Evolutionary conservation across 331 rosid genomes (phyloP), one percentile per base, ranked within the genome.

Genomic region (Spiraea crenata): DNA sequence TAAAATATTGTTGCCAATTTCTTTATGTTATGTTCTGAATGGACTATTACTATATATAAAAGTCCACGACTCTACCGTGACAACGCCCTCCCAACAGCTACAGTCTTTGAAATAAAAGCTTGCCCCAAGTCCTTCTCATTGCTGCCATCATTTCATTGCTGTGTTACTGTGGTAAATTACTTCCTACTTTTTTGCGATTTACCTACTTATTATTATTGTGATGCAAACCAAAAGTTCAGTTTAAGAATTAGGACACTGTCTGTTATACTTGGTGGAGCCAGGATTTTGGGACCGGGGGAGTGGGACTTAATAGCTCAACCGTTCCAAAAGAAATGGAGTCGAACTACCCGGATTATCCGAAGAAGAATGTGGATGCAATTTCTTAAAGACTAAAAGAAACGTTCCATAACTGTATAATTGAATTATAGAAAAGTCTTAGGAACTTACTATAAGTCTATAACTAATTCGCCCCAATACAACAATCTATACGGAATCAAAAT

Each of bases 21-120:
- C 8, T 42, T 6, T 12, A 66, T 35, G 37, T 66, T 66, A 66
- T 8, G n/a, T 37, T 66, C 9, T n/a, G 6, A 49, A 52, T n/a
- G 35, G 58, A 66, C 71, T 55, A 50, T 49, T 34, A 14, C 54
- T 39, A 15, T 35, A 16, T 14, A 39, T 39, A 9, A 66, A n/a
- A 48, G 47, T 66, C 15, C 4, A 15, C 44, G 41, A 16, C 8
- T 34, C 25, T 11, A 10, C 15, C 37, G 67, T 71, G 89, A 92
- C 76, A 92, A 80, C 76, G n/a, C 74, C 85, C 58, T 77, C 84
- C 76, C 79, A 86, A 80, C 89, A 76, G 79, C 89, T 73, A 48
- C 87, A 56, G 25, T 72, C 64, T 80, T 82, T 60, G 70, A 79
- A 76, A 46, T 39, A 25, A 68, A 76, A 73, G 35, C 46, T n/a